Evolutionary conservation across 2,329 filamentous ascomycete species (phyloP), one percentile per base, ranked within the genome.

Genomic region (Diaporthe citri): DNA sequence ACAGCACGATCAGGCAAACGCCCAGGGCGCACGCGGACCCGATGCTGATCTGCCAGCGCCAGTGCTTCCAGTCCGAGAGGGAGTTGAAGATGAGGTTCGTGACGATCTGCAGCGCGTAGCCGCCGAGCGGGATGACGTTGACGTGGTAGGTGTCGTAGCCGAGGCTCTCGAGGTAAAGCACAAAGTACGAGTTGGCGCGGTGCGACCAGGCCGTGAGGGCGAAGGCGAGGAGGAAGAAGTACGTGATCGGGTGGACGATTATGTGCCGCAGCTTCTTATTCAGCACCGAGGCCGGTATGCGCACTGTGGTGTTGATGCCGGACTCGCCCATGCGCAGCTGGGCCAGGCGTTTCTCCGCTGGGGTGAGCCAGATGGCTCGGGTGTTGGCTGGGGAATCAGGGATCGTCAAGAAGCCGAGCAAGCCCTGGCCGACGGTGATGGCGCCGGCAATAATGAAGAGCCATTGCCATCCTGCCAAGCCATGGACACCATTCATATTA

Each of bases 361-460:
- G 43, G 25, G 67, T 76, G 6, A 80, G 73, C 66, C 77, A 79
- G 4, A 78, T 20, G 10, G 79, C 80, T 34, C 78, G 73, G 7
- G 79, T 80, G n/a, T 77, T 79, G 31, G 69, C 48, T 15, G 80
- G 80, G 20, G 77, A 76, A 71, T 81, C 80, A 0, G 80, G 80
- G 8, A 88, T 84, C 1, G 84, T 79, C 62, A 87, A 81, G 71
- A 84, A 82, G 0, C 84, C 84, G n/a, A 69, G 64, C 13, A 69
- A 13, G 4, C 64, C 64, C 3, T 69, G 64, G n/a, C 64, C 88
- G 4, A 76, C 72, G 17, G 74, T 76, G 25, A 41, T 69, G n/a
- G 64, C 41, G 20, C 74, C 74, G 77, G 90, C 88, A 4, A 90
- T 80, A 60, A 90, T 87, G 75, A 90, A 90, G 39, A 89, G 88